Percentiles rank a stretch among this genome's conserved stretches.
phyloP scores from a whole-genome alignment of 208 protist genomes.

The Leishmania arabica region DNA sequence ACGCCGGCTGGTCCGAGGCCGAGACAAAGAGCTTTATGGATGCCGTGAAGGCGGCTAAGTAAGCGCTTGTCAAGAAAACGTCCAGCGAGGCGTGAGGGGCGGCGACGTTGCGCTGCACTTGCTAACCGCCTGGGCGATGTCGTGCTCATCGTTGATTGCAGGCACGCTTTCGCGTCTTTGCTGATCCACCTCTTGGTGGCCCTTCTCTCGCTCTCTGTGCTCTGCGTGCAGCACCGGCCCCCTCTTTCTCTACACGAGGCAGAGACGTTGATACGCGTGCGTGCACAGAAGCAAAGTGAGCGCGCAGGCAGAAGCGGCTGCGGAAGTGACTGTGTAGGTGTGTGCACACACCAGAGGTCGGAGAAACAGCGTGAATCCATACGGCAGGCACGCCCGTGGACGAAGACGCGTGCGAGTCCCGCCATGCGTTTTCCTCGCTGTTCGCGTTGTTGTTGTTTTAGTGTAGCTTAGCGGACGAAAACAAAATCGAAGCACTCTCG shows the following conservation, averaged over 20 bases:
- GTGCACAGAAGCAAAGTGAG: neutral
- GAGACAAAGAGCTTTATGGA: constrained; percentile 80
- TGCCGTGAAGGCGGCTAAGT: constrained; percentile 82
- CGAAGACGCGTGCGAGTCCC: neutral
- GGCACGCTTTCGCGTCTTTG: neutral
- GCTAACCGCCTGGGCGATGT: neutral
- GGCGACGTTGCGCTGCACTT: neutral
- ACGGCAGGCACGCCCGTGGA: neutral
- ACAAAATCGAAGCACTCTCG: constrained; percentile 10
- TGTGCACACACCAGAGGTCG: neutral
- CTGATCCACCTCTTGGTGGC: neutral
- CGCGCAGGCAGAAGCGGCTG: too few species aligned
- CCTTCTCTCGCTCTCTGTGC: neutral
- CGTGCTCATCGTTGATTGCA: neutral
- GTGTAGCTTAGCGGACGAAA: constrained; percentile 13
- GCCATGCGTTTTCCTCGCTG: neutral
- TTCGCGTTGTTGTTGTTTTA: neutral
- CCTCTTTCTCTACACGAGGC: neutral
- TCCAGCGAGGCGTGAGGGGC: neutral
- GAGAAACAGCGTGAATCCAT: too few species aligned
- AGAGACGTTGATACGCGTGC: neutral
- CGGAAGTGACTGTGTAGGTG: too few species aligned
- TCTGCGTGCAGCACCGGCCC: neutral
- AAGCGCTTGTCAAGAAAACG: constrained; percentile 10
- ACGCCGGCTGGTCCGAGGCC: constrained; percentile 84